Evolutionary conservation across 2,329 filamentous ascomycete genomes (phyloP).

Genomic region (Sporothrix phasma): DNA sequence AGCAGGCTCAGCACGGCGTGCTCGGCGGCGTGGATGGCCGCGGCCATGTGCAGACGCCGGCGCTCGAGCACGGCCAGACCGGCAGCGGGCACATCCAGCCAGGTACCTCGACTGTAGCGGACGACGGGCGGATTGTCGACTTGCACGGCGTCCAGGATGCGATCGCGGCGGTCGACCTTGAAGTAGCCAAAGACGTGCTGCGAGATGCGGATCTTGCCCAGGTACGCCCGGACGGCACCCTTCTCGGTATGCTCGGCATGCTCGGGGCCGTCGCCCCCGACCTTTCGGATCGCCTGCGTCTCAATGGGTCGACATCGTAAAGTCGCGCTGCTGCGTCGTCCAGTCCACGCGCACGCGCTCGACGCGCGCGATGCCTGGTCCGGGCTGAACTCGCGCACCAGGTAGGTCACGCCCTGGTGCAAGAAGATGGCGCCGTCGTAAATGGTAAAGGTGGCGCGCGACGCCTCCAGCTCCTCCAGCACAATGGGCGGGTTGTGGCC

Average conservation of each 20-base stretch:
- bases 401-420: slow-evolving; percentile 87
- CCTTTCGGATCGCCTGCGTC: slow-evolving; percentile 73
- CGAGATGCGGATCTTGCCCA: slow-evolving; percentile 74
- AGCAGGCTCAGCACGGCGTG: slow-evolving; percentile 81
- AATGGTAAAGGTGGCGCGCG: slow-evolving; percentile 86
- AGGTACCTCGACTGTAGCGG: slow-evolving; percentile 79
- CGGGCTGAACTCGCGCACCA: slow-evolving; percentile 79
- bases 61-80: slow-evolving; percentile 71
- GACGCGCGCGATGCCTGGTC: slow-evolving; percentile 75
- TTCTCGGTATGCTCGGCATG: neutral
- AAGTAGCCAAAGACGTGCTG: slow-evolving; percentile 94
- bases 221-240: slow-evolving; percentile 64
- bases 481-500: slow-evolving; percentile 75
- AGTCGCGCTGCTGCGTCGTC: slow-evolving; percentile 89
- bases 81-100: slow-evolving; percentile 76
- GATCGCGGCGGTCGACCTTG: slow-evolving; percentile 79
- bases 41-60: slow-evolving; percentile 68
- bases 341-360: slow-evolving; percentile 86
- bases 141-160: slow-evolving; percentile 82
- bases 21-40: slow-evolving; percentile 87
- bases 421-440: slow-evolving; percentile 97
- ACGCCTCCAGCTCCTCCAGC: slow-evolving; percentile 91
- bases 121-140: slow-evolving; percentile 91
- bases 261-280: neutral
- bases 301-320: slow-evolving; percentile 89